Conservation (phyloP, 1,139 yeast genomes). For the Lodderomyces jiufengensis region DNA sequence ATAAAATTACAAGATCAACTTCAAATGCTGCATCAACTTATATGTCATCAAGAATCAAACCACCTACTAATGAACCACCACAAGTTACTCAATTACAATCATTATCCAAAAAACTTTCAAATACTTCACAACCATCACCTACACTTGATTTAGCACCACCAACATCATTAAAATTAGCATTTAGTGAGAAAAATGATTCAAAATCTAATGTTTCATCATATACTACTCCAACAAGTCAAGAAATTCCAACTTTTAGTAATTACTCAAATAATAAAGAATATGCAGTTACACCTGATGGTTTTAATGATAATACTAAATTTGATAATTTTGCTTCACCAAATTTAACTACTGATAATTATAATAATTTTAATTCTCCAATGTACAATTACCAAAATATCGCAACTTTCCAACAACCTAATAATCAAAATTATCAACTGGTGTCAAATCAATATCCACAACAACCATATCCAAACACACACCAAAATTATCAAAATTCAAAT, state of each 20-base stretch:
- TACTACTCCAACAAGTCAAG: not conserved
- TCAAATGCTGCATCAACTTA: constrained; percentile 14
- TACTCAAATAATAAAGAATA: constrained; percentile 2
- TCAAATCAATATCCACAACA: too few species aligned
- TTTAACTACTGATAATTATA: not conserved
- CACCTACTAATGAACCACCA: constrained; percentile 14
- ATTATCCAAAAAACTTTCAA: not conserved
- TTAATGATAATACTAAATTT: constrained; percentile 9
- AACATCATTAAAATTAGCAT: constrained; percentile 12
- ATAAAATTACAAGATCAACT: constrained; percentile 9
- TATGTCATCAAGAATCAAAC: constrained; percentile 13
- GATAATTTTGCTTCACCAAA: constrained; percentile 5
- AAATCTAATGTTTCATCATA: not conserved
- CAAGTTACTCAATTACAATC: not conserved
- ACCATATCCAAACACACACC: too few species aligned
- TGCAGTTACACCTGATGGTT: constrained; percentile 21
- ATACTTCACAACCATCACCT: not conserved
- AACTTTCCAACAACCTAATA: not conserved
- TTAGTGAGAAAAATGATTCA: constrained; percentile 1
- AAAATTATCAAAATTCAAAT: too few species aligned
- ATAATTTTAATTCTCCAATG: not conserved
- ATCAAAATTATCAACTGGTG: too few species aligned
- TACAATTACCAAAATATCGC: too few species aligned
- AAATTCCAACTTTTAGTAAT: constrained; percentile 11
- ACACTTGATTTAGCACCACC: constrained; percentile 8